Percentiles rank a stretch among this genome's conserved stretches.
These are phyloP conservation scores for Cercospora sesami DNA, from an alignment of 2,329 filamentous ascomycete genomes.

Conservation along the genomic window DNA sequence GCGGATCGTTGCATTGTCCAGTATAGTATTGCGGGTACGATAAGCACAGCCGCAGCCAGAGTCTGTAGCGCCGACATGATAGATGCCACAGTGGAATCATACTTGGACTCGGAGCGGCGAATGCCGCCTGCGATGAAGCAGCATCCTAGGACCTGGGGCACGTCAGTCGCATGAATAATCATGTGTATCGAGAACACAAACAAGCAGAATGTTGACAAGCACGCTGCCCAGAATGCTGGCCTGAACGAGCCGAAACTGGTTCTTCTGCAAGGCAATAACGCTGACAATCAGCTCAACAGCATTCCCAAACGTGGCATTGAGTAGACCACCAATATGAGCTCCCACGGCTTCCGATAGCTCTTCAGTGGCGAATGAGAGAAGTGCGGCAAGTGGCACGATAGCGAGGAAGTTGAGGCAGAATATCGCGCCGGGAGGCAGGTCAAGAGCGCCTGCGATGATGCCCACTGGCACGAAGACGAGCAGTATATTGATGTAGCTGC, in stretches of 20 bases:
- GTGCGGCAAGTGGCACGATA: slow-evolving; percentile 71
- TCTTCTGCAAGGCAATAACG: slow-evolving; percentile 80
- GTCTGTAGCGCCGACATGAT: slow-evolving; percentile 66
- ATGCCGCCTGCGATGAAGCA: slow-evolving; percentile 54
- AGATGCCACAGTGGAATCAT: slow-evolving; percentile 73
- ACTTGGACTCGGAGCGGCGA: slow-evolving; percentile 49
- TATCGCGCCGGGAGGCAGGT: slow-evolving; percentile 65
- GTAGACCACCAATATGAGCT: slow-evolving; percentile 70
- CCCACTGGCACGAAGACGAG: slow-evolving; percentile 73
- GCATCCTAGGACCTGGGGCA: slow-evolving; percentile 45
- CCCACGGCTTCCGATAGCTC: slow-evolving; percentile 71
- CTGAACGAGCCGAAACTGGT: slow-evolving; percentile 91
- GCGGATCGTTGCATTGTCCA: slow-evolving; percentile 45
- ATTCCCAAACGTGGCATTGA: slow-evolving; percentile 80
- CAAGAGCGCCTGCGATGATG: slow-evolving; percentile 63
- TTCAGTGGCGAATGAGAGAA: slow-evolving; percentile 75
- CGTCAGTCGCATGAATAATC: background rate
- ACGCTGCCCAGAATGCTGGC: slow-evolving; percentile 97
- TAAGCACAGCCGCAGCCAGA: slow-evolving; percentile 54
- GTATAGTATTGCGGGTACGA: slow-evolving; percentile 56
- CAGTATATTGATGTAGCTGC: slow-evolving; percentile 65
- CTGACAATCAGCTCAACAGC: slow-evolving; percentile 81
- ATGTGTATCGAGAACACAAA: slow-evolving; percentile 41
- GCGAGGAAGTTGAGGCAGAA: slow-evolving; percentile 79
- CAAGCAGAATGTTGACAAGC: slow-evolving; percentile 86